phyloP scores from a whole-genome alignment of 805 yeast species.

The Pichia deserticola region DNA sequence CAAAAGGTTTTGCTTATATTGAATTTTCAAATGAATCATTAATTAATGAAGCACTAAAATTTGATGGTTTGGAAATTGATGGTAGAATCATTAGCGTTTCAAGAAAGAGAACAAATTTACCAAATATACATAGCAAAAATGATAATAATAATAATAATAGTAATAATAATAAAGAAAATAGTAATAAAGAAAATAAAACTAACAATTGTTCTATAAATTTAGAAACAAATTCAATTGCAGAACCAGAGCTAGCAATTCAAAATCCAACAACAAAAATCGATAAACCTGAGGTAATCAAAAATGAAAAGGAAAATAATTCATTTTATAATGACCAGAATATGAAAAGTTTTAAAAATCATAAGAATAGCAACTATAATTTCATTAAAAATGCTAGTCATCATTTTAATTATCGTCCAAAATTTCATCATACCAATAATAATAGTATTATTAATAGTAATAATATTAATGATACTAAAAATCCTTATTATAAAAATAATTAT shows the following conservation, averaged over 20 bases:
- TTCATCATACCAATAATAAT: too few species aligned
- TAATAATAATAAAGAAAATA: not conserved
- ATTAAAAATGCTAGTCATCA: not conserved
- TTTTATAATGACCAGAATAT: not conserved
- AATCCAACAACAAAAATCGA: not conserved
- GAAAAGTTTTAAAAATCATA: not conserved
- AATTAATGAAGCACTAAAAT: constrained; percentile 55
- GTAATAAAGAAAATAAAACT: too few species aligned
- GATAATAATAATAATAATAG: not conserved
- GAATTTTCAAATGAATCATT: constrained; percentile 62
- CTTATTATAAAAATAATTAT: too few species aligned
- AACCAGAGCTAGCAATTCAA: not conserved
- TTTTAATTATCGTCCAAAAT: not conserved
- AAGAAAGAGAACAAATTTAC: constrained; percentile 73
- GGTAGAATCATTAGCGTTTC: constrained; percentile 63
- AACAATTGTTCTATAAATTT: too few species aligned
- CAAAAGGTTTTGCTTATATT: constrained; percentile 81
- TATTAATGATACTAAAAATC: not conserved
- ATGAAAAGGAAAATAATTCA: not conserved
- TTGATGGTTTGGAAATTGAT: constrained; percentile 57
- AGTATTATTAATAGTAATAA: too few species aligned
- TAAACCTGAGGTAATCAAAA: not conserved
- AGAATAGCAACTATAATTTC: constrained; percentile 1
- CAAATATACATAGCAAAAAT: constrained; percentile 32
- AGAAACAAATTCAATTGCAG: not conserved